Conservation (phyloP, 495 filamentous ascomycete species). For the Bathelium albidoporum region DNA sequence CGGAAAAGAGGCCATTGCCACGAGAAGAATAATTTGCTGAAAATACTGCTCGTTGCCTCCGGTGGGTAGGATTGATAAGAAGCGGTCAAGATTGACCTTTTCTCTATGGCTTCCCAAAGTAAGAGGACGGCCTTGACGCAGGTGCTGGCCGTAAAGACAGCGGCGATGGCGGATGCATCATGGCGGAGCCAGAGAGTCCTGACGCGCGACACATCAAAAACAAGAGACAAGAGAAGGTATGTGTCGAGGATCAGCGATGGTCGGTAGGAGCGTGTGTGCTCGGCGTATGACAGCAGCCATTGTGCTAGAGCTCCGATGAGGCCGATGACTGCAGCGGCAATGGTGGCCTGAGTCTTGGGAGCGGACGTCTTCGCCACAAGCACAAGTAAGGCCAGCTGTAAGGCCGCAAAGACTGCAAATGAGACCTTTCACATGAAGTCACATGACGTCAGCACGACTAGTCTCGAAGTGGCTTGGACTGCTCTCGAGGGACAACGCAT, state of each 20-base stretch:
- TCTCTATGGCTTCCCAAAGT: conserved; percentile 45
- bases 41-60: conserved; percentile 50
- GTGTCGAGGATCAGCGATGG: conserved; percentile 51
- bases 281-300: conserved; percentile 41
- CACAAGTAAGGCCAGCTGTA: neutral
- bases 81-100: conserved; percentile 38
- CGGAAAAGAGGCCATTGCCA: conserved; percentile 39
- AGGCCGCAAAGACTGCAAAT: conserved; percentile 32
- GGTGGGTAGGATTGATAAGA: conserved; percentile 40
- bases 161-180: conserved; percentile 29
- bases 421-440: conserved; percentile 25
- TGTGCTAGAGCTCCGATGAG: conserved; percentile 36
- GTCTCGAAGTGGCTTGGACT: neutral
- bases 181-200: conserved; percentile 47
- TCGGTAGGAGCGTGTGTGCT: conserved; percentile 45
- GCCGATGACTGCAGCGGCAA: conserved; percentile 39
- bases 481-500: neutral
- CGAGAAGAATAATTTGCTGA: conserved; percentile 42
- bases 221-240: conserved; percentile 50
- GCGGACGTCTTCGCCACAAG: conserved; percentile 5
- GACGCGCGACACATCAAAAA: conserved; percentile 46
- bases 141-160: conserved; percentile 39
- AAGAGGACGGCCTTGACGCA: conserved; percentile 41
- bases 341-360: conserved; percentile 32
- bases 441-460: neutral